Evolutionary conservation across 305 asterid species (phyloP).

Genomic region (Rubia tinctorum): DNA sequence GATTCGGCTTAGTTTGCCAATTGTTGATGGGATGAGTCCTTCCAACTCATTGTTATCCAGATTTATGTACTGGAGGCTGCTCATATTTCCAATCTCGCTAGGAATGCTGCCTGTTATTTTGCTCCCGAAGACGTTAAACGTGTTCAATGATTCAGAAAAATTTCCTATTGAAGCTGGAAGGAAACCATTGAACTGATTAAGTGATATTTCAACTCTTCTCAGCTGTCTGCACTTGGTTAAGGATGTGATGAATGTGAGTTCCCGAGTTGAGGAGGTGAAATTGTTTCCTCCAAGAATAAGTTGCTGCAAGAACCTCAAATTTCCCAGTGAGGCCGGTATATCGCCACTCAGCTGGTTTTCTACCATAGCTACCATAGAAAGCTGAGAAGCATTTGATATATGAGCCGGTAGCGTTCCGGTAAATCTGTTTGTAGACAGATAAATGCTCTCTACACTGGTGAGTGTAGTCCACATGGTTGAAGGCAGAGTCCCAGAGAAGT

Average conservation of each 20-base stretch:
- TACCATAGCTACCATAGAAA: constrained; percentile 5
- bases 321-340: neutral
- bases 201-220: neutral
- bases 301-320: neutral
- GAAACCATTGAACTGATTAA: neutral
- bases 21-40: constrained; percentile 13
- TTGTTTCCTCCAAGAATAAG: neutral
- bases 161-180: neutral
- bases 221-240: neutral
- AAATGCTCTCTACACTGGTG: neutral
- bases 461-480: neutral
- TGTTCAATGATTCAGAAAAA: neutral
- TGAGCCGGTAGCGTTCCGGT: constrained; percentile 19
- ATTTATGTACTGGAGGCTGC: constrained; percentile 10
- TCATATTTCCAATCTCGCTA: constrained; percentile 13
- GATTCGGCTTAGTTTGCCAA: constrained; percentile 1
- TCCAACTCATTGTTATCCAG: constrained; percentile 16
- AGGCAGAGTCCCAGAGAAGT: constrained; percentile 8
- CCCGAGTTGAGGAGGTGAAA: neutral
- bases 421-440: constrained; percentile 17
- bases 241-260: neutral
- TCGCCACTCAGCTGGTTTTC: neutral
- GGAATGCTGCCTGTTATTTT: constrained; percentile 8
- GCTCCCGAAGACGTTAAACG: neutral
- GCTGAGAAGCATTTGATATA: constrained; percentile 35